Percentiles rank a stretch among this genome's conserved stretches.
These are phyloP conservation scores for Lumnitzera littorea DNA, from an alignment of 345 rosid species.

Conservation along the genomic window DNA sequence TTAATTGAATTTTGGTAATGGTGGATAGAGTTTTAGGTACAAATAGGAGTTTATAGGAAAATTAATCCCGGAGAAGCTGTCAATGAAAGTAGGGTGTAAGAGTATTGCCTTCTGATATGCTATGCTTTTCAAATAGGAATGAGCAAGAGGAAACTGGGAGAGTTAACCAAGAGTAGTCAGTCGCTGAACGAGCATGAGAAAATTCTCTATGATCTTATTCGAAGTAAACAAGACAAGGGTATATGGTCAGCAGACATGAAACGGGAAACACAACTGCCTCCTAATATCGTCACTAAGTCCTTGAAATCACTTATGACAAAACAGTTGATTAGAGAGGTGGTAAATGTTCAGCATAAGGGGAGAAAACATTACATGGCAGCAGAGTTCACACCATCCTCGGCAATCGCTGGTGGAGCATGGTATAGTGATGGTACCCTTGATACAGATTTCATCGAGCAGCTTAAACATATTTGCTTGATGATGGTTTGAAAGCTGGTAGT, in stretches of 20 bases:
- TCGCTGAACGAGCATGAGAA: slow-evolving; percentile 47
- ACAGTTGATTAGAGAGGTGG: slow-evolving; percentile 52
- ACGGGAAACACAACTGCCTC: slow-evolving; percentile 30
- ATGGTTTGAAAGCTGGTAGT: slow-evolving; percentile 23
- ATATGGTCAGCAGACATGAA: slow-evolving; percentile 43
- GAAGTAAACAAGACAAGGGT: slow-evolving; percentile 52
- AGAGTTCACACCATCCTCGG: slow-evolving; percentile 61
- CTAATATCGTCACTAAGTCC: slow-evolving; percentile 25
- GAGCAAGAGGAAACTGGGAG: slow-evolving; percentile 58
- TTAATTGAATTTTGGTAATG: no score
- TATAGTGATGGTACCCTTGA: slow-evolving; percentile 59
- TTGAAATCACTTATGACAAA: slow-evolving; percentile 35
- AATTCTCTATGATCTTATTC: slow-evolving; percentile 30
- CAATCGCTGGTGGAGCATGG: slow-evolving; percentile 78
- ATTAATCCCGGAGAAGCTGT: no score
- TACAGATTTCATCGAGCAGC: slow-evolving; percentile 22
- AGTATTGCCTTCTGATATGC: background rate
- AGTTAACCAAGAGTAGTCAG: slow-evolving; percentile 17
- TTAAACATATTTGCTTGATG: slow-evolving; percentile 35
- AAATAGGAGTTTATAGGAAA: no score
- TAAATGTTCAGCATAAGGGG: slow-evolving; percentile 50
- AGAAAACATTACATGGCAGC: slow-evolving; percentile 45
- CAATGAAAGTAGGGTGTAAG: no score
- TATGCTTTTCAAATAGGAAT: slow-evolving; percentile 6
- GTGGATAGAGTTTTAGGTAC: no score